A percentile compares a stretch with the other conserved stretches of the same genome.
phyloP scores from a whole-genome alignment of 2,329 filamentous ascomycete genomes.

The Calonectria pseudoturangicola region DNA sequence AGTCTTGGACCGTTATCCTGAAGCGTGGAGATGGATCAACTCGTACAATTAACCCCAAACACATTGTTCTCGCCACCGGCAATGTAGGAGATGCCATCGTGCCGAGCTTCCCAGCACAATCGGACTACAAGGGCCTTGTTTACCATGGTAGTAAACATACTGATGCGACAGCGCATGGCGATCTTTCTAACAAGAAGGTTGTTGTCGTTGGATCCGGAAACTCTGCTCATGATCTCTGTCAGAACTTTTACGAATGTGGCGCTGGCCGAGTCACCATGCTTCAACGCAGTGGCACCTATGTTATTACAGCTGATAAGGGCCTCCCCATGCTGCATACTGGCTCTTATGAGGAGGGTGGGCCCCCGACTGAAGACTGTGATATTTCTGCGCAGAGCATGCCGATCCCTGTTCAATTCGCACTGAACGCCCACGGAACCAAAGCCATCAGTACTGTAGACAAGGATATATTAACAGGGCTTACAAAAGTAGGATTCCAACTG shows the following conservation, averaged over 20 bases:
- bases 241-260: constrained; percentile 69
- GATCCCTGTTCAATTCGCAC: constrained; percentile 59
- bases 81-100: constrained; percentile 35
- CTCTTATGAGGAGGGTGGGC: constrained; percentile 58
- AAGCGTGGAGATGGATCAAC: constrained; percentile 6
- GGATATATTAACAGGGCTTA: constrained; percentile 63
- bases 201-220: constrained; percentile 70
- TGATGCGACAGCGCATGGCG: constrained; percentile 56
- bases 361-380: constrained; percentile 70
- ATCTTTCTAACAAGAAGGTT: constrained; percentile 62
- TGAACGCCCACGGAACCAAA: constrained; percentile 64
- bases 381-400: constrained; percentile 57
- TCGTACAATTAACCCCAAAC: constrained; percentile 22
- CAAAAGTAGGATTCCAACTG: constrained; percentile 72
- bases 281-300: constrained; percentile 70
- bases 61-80: constrained; percentile 40
- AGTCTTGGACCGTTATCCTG: constrained; percentile 29
- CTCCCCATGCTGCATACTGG: constrained; percentile 65
- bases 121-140: constrained; percentile 50
- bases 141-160: constrained; percentile 33
- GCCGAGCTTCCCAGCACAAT: constrained; percentile 22
- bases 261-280: constrained; percentile 70
- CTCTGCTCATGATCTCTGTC: constrained; percentile 69
- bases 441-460: constrained; percentile 64
- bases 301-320: constrained; percentile 63